Conservation (phyloP, 179 eudicot genomes). For the Patellifolia procumbens region DNA sequence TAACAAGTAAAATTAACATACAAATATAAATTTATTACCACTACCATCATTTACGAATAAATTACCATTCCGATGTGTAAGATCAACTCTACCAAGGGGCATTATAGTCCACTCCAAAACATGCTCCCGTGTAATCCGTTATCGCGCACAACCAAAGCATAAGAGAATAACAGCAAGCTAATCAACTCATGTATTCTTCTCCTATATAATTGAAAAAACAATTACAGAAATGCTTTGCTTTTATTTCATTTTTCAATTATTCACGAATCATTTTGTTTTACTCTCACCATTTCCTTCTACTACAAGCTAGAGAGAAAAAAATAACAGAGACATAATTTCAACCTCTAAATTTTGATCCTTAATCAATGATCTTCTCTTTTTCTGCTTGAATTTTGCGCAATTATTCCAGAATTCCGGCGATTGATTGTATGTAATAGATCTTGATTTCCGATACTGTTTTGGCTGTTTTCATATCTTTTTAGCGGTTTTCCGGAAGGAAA, state of each 20-base stretch:
- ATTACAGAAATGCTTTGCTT: neutral
- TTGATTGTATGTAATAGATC: conserved; percentile 19
- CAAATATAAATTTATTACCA: no score
- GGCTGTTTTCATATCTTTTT: no score
- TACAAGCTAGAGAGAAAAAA: conserved; percentile 32
- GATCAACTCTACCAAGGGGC: neutral
- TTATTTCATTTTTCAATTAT: conserved; percentile 21
- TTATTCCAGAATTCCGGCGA: neutral
- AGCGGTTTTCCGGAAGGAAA: conserved; percentile 10
- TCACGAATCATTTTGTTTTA: conserved; percentile 31
- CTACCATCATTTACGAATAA: no score
- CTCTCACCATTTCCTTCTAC: neutral
- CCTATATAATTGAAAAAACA: neutral
- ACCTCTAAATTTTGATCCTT: neutral
- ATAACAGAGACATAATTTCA: neutral
- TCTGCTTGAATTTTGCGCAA: neutral
- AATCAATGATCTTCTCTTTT: neutral
- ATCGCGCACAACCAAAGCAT: conserved; percentile 7
- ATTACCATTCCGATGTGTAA: no score
- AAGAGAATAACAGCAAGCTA: conserved; percentile 7
- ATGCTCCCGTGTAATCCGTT: conserved; percentile 32
- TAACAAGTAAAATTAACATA: no score
- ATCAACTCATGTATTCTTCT: neutral
- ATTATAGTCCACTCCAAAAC: neutral
- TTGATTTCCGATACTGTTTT: neutral